Evolutionary conservation across 208 protist species (phyloP), one percentile per base, ranked within the genome.

Genomic region (Crithidia fasciculata): DNA sequence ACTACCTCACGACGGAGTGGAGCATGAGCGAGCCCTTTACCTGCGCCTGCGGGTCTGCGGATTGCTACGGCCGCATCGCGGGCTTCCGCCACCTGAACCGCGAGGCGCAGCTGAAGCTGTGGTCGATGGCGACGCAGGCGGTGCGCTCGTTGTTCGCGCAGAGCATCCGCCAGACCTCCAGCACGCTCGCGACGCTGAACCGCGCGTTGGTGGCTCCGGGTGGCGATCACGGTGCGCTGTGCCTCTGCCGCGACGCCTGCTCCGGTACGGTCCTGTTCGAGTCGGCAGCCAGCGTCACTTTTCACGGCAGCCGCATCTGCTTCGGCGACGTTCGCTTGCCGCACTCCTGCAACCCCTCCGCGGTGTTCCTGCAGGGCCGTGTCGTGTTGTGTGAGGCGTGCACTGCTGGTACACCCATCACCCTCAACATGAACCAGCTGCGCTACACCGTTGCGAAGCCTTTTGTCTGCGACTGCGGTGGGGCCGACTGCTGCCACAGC

Each of bases 1-100:
- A 96, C 81, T 96, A 96, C 77, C 81, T 94, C 16, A 87, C 87
- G 55, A 93, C 92, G 54, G 92, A 96, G 87, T 96, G 89, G 88
- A 86, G 93, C 71, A 94, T 96, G 90, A 82, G 86, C 41, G 75
- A 72, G 66, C 88, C 92, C 6, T 96, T 96, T 79, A 63, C 43
- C 5, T 96, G 92, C 54, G 73, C 56, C 12, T 96, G 92, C 71
- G 87, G 87, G 72, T 79, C 60, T 69, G 55, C 63, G 37, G 43
- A 62, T 10, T 96, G 91, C 78, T 81, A 80, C 76, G 75, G 81
- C 56, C 69, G 79, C 54, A 94, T 96, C 54, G 78, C 79, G 54
- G 91, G 91, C 18, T 96, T 91, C 70, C 78, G 83, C 44, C 80
- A 93, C 62, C 78, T 94, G 39, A 71, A 78, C 49, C 72, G 69